Percentiles rank a stretch among this genome's conserved stretches.
Evolutionary conservation across 2,329 filamentous ascomycete species (phyloP).

Genomic region (Botrytis elliptica): DNA sequence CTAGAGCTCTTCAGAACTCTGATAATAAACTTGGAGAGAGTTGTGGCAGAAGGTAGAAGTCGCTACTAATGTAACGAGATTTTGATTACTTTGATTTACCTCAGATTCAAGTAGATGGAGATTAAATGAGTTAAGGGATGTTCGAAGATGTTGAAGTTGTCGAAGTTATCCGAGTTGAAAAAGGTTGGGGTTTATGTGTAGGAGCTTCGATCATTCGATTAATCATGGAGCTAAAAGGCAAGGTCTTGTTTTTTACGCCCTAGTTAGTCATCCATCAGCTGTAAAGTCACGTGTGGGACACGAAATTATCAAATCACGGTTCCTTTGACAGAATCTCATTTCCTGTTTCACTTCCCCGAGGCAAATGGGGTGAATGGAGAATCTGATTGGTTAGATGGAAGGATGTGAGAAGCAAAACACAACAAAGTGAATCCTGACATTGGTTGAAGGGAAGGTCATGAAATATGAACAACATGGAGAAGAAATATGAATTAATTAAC

Average conservation of each 20-base stretch:
- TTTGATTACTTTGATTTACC: slow-evolving; percentile 19
- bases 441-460: neutral
- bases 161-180: slow-evolving; percentile 3
- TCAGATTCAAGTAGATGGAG: slow-evolving; percentile 9
- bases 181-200: slow-evolving; percentile 1
- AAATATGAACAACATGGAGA: neutral
- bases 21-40: slow-evolving; percentile 3
- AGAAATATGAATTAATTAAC: neutral
- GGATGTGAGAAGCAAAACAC: neutral
- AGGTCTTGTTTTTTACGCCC: neutral
- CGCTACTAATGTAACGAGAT: slow-evolving; percentile 13
- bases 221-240: neutral
- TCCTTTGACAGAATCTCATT: neutral
- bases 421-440: neutral
- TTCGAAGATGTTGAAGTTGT: neutral
- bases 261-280: slow-evolving; percentile 5
- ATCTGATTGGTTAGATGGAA: neutral
- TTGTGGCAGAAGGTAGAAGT: slow-evolving; percentile 10
- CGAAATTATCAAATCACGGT: neutral
- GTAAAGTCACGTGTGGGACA: neutral
- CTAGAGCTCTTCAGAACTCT: slow-evolving; percentile 11
- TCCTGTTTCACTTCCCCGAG: neutral
- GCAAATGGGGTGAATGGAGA: neutral
- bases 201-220: slow-evolving; percentile 5
- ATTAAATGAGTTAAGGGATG: neutral